A percentile compares a stretch with the other conserved stretches of the same genome.
These are phyloP conservation scores for Wickerhamiella qilinensis DNA, from an alignment of 805 yeast species.

Conservation along the genomic window DNA sequence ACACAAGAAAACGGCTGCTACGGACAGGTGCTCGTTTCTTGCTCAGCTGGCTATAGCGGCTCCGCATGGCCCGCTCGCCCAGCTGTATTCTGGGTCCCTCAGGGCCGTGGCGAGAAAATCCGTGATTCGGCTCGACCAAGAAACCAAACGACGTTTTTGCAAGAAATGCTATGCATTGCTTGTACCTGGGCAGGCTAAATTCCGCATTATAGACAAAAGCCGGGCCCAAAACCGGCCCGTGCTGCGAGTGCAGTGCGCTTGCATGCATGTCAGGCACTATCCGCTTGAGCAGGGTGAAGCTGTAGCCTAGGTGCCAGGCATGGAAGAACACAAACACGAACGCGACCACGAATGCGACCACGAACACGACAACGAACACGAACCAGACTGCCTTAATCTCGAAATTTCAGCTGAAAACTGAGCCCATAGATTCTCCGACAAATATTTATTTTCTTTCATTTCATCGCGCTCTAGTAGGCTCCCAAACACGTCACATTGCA, in stretches of 20 bases:
- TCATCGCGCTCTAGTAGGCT: too few species aligned
- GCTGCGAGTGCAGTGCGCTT: constrained; percentile 8
- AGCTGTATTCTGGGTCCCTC: constrained; percentile 38
- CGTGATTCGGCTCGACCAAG: constrained; percentile 38
- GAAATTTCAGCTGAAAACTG: too few species aligned
- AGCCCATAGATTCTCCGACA: too few species aligned
- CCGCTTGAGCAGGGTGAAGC: too few species aligned
- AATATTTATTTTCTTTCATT: too few species aligned
- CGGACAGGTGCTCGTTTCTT: constrained; percentile 20
- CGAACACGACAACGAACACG: too few species aligned
- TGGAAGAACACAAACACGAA: too few species aligned
- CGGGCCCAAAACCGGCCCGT: constrained; percentile 14
- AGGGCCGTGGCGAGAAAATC: constrained; percentile 50
- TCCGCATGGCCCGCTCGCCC: constrained; percentile 27
- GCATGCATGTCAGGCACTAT: constrained; percentile 9
- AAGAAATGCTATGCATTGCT: constrained; percentile 42
- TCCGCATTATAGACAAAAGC: constrained; percentile 29
- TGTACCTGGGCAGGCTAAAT: constrained; percentile 32
- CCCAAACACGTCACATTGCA: too few species aligned
- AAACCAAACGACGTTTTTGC: constrained; percentile 51
- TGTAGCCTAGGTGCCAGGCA: too few species aligned
- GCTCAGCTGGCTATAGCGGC: constrained; percentile 17
- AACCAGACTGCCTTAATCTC: too few species aligned
- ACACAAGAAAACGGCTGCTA: constrained; percentile 12
- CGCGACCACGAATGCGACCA: too few species aligned